Percentiles rank a stretch among this genome's conserved stretches.
Evolutionary conservation across 1,139 yeast species (phyloP).

Genomic region (Candida glucosophila): DNA sequence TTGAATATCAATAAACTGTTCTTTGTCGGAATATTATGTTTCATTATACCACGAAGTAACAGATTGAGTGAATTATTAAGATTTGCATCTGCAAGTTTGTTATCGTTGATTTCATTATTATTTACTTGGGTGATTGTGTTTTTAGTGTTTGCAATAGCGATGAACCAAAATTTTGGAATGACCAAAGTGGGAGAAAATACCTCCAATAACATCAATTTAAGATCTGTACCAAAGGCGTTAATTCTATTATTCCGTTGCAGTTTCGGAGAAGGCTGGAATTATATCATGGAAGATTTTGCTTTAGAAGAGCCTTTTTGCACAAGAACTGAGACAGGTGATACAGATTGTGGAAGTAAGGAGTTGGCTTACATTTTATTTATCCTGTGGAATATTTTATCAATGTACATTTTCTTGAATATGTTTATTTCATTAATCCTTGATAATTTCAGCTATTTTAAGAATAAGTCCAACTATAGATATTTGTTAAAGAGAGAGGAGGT

Average conservation of each 20-base stretch:
- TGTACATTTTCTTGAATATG: constrained; percentile 92
- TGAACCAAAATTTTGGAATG: constrained; percentile 86
- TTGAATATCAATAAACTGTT: constrained; percentile 54
- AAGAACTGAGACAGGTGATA: constrained; percentile 27
- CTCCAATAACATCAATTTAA: constrained; percentile 59
- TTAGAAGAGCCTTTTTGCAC: constrained; percentile 61
- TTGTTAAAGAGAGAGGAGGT: constrained; percentile 67
- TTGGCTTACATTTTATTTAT: constrained; percentile 75
- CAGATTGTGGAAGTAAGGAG: constrained; percentile 75
- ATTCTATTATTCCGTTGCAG: constrained; percentile 75
- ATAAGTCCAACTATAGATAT: constrained; percentile 25
- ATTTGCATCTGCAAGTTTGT: constrained; percentile 78
- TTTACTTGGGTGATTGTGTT: constrained; percentile 84
- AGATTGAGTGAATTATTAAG: constrained; percentile 66
- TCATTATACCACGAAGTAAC: constrained; percentile 72
- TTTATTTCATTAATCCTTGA: constrained; percentile 86
- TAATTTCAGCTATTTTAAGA: constrained; percentile 79
- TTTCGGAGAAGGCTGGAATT: constrained; percentile 97
- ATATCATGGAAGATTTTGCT: constrained; percentile 70
- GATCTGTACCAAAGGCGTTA: constrained; percentile 81
- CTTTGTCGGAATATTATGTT: constrained; percentile 52
- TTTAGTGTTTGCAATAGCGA: constrained; percentile 81
- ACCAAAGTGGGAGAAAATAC: constrained; percentile 77
- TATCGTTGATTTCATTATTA: constrained; percentile 60
- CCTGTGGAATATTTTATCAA: constrained; percentile 84